Percentiles rank a stretch among this genome's conserved stretches.
These are phyloP conservation scores for Diplodia scrobiculata DNA, from an alignment of 2,329 filamentous ascomycete species.

Conservation along the genomic window DNA sequence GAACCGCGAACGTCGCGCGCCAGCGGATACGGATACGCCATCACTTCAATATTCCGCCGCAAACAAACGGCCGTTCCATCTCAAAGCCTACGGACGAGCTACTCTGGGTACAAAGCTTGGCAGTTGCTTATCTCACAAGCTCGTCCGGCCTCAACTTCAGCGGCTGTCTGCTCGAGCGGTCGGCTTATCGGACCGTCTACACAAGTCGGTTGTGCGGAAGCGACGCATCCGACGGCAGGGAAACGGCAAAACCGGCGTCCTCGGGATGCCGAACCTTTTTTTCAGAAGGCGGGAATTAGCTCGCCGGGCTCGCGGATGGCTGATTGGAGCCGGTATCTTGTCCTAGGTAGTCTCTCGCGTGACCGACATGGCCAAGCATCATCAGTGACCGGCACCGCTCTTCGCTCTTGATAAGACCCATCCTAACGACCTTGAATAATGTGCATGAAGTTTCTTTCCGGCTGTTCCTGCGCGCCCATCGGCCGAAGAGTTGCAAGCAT, in stretches of 20 bases:
- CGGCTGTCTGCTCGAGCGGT: not conserved
- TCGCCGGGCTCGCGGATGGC: not conserved
- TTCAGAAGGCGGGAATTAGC: not conserved
- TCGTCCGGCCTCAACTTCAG: not conserved
- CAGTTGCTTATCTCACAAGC: not conserved
- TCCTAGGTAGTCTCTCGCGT: not conserved
- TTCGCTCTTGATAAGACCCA: not conserved
- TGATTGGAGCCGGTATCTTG: not conserved
- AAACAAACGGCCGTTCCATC: not conserved
- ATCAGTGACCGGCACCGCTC: not conserved
- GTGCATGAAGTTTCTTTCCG: not conserved
- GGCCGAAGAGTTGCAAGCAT: not conserved
- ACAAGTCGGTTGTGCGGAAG: not conserved
- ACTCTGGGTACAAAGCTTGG: not conserved
- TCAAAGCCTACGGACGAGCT: not conserved
- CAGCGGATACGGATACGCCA: not conserved
- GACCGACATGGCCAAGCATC: not conserved
- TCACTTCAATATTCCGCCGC: not conserved
- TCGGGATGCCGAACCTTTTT: not conserved
- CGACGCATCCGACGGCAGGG: not conserved
- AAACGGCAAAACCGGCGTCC: not conserved
- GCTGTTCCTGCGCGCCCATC: not conserved
- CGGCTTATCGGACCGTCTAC: not conserved
- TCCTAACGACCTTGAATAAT: not conserved
- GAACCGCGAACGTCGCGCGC: not conserved